Evolutionary conservation across 2,329 filamentous ascomycete genomes (phyloP), one percentile per base, ranked within the genome.

Genomic region (Beauveria australis): DNA sequence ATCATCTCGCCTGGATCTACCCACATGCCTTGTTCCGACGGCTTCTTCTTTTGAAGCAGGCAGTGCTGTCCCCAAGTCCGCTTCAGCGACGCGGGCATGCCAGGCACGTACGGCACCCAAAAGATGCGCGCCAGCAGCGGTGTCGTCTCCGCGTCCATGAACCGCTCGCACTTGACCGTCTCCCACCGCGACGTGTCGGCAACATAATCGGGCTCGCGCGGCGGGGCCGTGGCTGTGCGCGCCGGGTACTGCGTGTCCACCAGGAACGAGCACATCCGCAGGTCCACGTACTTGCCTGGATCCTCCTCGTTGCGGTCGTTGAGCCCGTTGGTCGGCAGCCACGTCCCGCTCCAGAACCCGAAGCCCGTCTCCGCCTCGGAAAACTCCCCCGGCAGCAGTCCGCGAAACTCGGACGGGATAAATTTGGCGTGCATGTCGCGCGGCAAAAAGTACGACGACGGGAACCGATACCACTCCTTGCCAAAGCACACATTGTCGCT

Each of bases 391-490:
- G 94, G 94, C 5, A 99, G 78, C 19, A 99, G 78, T 2, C 94
- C 94, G 9, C 83, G 82, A 73, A 99, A 99, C 65, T 94, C 91
- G 67, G 91, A 96, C 65, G 89, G 90, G 67, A 99, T 79, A 69
- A 97, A 99, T 67, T 94, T 96, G 67, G 90, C 89, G 65, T 84
- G 87, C 78, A 94, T 89, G 54, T 85, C 83, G n/a, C 86, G 79
- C 0, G 94, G 93, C 3, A 99, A 79, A 71, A 94, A 92, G 76
- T 92, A 97, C 0, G 92, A 95, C 0, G 89, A 93, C 1, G 94
- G 93, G 71, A 97, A 97, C 41, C 94, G 89, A 73, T 99, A 97
- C 94, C 94, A 99, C 71, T 99, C 94, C 72, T 97, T 99, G 30
- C 91, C 92, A 44, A 96, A 83, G 72, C 94, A 99, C 3, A 99